Evolutionary conservation across 345 rosid species (phyloP).

Genomic region (Arabidopsis thaliana): DNA sequence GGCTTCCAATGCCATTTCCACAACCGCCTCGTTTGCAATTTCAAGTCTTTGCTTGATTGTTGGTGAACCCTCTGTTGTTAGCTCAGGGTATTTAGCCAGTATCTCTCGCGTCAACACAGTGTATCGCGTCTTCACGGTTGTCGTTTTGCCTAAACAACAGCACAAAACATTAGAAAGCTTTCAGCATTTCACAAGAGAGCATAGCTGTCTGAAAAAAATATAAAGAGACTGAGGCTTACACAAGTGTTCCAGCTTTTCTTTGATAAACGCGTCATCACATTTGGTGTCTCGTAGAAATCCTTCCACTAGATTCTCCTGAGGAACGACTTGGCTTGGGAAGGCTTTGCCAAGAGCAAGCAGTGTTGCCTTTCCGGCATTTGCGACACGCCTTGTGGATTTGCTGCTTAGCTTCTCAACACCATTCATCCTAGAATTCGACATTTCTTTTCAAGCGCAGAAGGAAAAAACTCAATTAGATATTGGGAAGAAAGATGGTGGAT

Average conservation of each 20-base stretch:
- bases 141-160: conserved; percentile 72
- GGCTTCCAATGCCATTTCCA: conserved; percentile 86
- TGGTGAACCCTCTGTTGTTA: conserved; percentile 75
- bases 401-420: conserved; percentile 42
- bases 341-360: conserved; percentile 95
- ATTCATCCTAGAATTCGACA: conserved; percentile 48
- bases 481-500: conserved; percentile 40
- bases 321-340: conserved; percentile 78
- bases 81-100: conserved; percentile 81
- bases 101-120: conserved; percentile 87
- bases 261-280: conserved; percentile 70
- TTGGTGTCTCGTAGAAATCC: conserved; percentile 85
- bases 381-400: conserved; percentile 47
- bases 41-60: conserved; percentile 90
- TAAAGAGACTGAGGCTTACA: conserved; percentile 56
- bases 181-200: conserved; percentile 17
- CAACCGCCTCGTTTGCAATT: conserved; percentile 82
- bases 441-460: conserved; percentile 40
- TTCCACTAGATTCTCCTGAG: conserved; percentile 87
- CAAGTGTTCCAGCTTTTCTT: conserved; percentile 83
- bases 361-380: conserved; percentile 79
- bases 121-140: conserved; percentile 95
- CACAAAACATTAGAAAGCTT: conserved; percentile 20
- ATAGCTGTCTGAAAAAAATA: not conserved
- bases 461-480: conserved; percentile 26